Evolutionary conservation across 2,329 filamentous ascomycete genomes (phyloP).

Genomic region (Hypoxylon sp.): DNA sequence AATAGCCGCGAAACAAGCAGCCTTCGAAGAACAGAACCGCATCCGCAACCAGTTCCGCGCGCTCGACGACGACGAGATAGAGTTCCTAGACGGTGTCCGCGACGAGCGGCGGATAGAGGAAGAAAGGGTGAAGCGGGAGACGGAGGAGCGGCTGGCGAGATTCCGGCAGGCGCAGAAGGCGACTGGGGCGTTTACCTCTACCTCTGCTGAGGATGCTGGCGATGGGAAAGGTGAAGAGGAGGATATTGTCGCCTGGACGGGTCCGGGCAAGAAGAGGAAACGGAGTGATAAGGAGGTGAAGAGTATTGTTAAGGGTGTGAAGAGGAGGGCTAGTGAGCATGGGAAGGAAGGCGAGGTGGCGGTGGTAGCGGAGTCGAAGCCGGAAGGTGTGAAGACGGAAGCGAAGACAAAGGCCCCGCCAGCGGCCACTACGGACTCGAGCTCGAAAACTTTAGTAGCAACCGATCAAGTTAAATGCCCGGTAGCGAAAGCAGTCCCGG

Average conservation of each 20-base stretch:
- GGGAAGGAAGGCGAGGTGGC: slow-evolving; percentile 55
- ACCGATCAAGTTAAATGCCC: slow-evolving; percentile 21
- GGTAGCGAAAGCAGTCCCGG: slow-evolving; percentile 8
- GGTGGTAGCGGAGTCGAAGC: slow-evolving; percentile 45
- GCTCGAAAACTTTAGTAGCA: slow-evolving; percentile 1
- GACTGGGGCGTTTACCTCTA: slow-evolving; percentile 16
- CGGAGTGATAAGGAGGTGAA: slow-evolving; percentile 54
- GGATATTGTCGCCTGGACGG: slow-evolving; percentile 54
- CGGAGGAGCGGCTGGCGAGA: slow-evolving; percentile 66
- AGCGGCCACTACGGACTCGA: slow-evolving; percentile 3
- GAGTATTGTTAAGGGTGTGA: slow-evolving; percentile 49
- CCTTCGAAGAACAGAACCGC: slow-evolving; percentile 79
- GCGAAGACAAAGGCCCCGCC: neutral
- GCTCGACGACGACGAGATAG: slow-evolving; percentile 83
- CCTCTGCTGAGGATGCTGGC: slow-evolving; percentile 30
- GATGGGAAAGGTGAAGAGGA: slow-evolving; percentile 48
- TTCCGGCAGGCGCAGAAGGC: slow-evolving; percentile 66
- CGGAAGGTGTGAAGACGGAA: slow-evolving; percentile 27
- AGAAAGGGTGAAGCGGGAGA: slow-evolving; percentile 66
- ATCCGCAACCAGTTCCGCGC: slow-evolving; percentile 83
- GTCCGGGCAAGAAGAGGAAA: slow-evolving; percentile 56
- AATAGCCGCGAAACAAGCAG: slow-evolving; percentile 80
- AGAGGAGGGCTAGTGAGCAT: slow-evolving; percentile 56
- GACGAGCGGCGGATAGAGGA: slow-evolving; percentile 66
- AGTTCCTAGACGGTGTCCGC: slow-evolving; percentile 75